Percentiles rank a stretch among this genome's conserved stretches.
Conservation (phyloP, 306 rosid genomes). For the Begonia loranthoides region DNA sequence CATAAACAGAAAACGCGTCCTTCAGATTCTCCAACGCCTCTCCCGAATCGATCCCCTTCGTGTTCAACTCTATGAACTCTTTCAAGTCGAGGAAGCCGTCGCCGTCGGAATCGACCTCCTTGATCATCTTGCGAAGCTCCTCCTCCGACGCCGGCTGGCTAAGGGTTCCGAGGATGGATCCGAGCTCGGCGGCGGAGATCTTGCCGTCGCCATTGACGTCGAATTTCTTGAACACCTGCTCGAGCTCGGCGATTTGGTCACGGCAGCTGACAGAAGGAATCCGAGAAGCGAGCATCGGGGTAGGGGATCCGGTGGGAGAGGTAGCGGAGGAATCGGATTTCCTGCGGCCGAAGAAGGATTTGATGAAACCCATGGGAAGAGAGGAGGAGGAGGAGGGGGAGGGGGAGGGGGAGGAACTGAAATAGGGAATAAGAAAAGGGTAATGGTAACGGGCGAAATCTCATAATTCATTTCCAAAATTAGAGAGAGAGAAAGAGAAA, state of each 20-base stretch:
- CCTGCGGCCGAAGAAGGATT: conserved; percentile 44
- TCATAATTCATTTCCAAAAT: not conserved
- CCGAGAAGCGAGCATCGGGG: conserved; percentile 13
- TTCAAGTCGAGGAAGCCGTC: conserved; percentile 67
- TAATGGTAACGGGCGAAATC: not conserved
- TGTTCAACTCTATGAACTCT: conserved; percentile 72
- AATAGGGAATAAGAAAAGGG: not conserved
- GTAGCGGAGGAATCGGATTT: conserved; percentile 9
- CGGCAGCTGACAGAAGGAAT: conserved; percentile 30
- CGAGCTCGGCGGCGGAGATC: conserved; percentile 73
- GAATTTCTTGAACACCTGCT: conserved; percentile 65
- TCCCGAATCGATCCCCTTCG: conserved; percentile 59
- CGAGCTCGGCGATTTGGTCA: conserved; percentile 45
- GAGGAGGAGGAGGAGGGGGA: too few relatives aligned
- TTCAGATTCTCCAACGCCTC: conserved; percentile 64
- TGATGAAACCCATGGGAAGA: conserved; percentile 48
- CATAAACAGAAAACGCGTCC: conserved; percentile 80
- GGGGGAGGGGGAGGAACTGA: not conserved
- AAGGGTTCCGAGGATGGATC: conserved; percentile 56
- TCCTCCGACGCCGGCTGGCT: conserved; percentile 47
- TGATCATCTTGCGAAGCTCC: conserved; percentile 49
- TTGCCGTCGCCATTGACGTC: conserved; percentile 88
- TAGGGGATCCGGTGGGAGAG: not conserved
- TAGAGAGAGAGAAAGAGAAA: not conserved
- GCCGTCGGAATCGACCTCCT: conserved; percentile 73